Evolutionary conservation across 345 rosid genomes (phyloP).

Genomic region (Eucalyptus cloeziana): DNA sequence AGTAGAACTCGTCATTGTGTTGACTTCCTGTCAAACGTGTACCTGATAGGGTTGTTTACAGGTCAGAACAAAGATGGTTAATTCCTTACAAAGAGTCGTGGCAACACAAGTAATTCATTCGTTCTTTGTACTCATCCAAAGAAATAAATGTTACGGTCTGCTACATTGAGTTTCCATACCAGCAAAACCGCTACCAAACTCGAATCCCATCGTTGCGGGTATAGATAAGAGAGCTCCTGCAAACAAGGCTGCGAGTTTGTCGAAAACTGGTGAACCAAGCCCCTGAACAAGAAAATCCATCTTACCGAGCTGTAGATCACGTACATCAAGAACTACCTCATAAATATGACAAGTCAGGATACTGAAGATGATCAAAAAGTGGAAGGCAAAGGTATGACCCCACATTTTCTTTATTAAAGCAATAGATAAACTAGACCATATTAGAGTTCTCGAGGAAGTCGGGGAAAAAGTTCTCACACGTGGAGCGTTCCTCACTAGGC

Average conservation of each 20-base stretch:
- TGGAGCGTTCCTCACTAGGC: slow-evolving; percentile 84
- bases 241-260: slow-evolving; percentile 85
- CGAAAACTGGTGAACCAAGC: slow-evolving; percentile 95
- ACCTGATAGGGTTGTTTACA: slow-evolving; percentile 24
- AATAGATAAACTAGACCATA: neutral
- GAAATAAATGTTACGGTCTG: neutral
- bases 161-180: slow-evolving; percentile 20
- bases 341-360: neutral
- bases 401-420: neutral
- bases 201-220: slow-evolving; percentile 95
- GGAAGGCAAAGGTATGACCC: neutral
- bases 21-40: slow-evolving; percentile 82
- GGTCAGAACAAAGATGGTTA: neutral
- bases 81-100: neutral
- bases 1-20: slow-evolving; percentile 88
- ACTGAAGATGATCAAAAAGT: neutral
- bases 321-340: neutral
- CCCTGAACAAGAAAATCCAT: slow-evolving; percentile 33
- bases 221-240: slow-evolving; percentile 88
- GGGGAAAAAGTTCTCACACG: slow-evolving; percentile 34
- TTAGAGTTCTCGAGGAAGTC: neutral
- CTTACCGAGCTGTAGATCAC: neutral
- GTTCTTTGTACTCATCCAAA: neutral
- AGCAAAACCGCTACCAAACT: slow-evolving; percentile 92
- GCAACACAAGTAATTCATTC: neutral